Conservation (phyloP, 2,329 filamentous ascomycete genomes). For the Botrytis paeoniae region DNA sequence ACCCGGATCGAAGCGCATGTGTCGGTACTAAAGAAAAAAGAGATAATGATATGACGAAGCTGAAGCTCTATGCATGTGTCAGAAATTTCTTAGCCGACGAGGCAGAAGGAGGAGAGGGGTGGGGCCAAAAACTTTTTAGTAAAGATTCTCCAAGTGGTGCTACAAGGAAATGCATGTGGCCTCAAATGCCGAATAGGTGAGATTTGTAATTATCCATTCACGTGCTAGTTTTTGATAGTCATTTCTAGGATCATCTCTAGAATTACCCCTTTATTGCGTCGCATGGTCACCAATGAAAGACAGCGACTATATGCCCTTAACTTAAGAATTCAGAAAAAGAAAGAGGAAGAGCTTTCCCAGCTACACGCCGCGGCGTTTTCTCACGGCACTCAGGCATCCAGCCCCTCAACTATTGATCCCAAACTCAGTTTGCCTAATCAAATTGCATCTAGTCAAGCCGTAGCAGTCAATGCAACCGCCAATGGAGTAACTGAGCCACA, state of each 20-base stretch:
- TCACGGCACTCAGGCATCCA: background rate
- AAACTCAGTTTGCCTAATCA: background rate
- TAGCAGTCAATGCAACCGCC: background rate
- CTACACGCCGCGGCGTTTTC: background rate
- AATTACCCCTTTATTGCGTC: conserved; percentile 36
- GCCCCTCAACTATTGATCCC: background rate
- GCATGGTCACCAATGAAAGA: conserved; percentile 39
- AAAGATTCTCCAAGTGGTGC: conserved; percentile 22
- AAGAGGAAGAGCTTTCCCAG: conserved; percentile 14
- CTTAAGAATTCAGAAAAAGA: conserved; percentile 25
- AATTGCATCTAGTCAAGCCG: background rate
- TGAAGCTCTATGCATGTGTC: conserved; percentile 34
- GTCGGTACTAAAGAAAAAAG: conserved; percentile 31
- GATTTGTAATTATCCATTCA: conserved; percentile 15
- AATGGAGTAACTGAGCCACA: background rate
- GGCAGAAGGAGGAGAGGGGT: conserved; percentile 28
- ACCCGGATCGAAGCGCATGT: conserved; percentile 34
- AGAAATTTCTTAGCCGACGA: conserved; percentile 35
- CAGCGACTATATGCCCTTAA: conserved; percentile 35
- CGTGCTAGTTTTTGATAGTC: conserved; percentile 21
- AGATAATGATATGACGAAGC: conserved; percentile 33
- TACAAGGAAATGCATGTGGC: conserved; percentile 34
- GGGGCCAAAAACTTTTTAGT: conserved; percentile 35
- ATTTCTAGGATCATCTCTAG: conserved; percentile 30
- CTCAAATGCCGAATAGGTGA: conserved; percentile 34